These are phyloP conservation scores for Avicennia marina DNA, from an alignment of 257 asterid genomes.

Conservation along the genomic window DNA sequence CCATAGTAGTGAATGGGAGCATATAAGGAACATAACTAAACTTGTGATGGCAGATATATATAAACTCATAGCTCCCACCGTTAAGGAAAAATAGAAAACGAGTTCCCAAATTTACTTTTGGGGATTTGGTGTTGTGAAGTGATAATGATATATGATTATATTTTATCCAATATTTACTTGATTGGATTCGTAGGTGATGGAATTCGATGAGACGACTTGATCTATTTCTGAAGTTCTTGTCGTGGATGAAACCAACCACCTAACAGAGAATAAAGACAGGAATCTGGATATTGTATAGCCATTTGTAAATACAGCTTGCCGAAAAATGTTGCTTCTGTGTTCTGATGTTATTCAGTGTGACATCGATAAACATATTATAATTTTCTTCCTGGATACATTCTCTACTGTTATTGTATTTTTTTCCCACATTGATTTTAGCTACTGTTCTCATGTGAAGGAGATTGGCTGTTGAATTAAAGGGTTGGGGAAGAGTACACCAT, in stretches of 20 bases:
- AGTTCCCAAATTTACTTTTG: constrained; percentile 5
- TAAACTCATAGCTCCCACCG: no score
- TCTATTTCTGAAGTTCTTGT: constrained; percentile 3
- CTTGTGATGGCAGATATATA: no score
- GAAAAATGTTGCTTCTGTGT: constrained; percentile 15
- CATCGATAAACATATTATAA: no score
- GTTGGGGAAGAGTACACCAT: no score
- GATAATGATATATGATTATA: background rate
- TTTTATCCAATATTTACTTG: constrained; percentile 9
- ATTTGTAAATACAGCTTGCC: constrained; percentile 25
- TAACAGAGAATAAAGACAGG: constrained; percentile 12
- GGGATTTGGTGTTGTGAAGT: background rate
- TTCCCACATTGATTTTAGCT: no score
- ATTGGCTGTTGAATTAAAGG: no score
- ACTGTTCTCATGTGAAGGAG: no score
- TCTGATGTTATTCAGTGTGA: constrained; percentile 23
- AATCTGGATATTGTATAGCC: constrained; percentile 26
- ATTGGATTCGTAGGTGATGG: constrained; percentile 65
- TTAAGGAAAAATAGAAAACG: no score
- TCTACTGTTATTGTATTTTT: no score
- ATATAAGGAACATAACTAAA: no score
- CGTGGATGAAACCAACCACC: constrained; percentile 23
- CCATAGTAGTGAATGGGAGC: no score
- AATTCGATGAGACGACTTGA: constrained; percentile 69
- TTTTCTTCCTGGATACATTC: no score